Evolutionary conservation across 1,284 basidiomycete species (phyloP).

Genomic region (Mycosarcoma maydis): DNA sequence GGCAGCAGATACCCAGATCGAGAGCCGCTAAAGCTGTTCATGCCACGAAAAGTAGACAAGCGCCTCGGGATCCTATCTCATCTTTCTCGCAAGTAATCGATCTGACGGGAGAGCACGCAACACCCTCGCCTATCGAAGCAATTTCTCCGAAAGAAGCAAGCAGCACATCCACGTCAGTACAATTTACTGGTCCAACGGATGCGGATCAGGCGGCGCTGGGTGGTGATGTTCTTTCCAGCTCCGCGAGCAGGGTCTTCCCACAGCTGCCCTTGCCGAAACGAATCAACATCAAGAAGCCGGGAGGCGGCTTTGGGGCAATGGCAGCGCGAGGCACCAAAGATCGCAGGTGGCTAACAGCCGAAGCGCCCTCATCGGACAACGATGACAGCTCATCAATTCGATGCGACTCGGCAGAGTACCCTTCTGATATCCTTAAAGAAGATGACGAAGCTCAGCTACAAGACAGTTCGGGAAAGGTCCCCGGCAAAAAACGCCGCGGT

Average conservation of each 20-base stretch:
- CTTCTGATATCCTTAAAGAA: constrained; percentile 28
- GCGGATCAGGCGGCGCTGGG: not conserved
- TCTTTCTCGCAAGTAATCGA: not conserved
- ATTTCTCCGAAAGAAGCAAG: not conserved
- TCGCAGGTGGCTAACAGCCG: constrained; percentile 25
- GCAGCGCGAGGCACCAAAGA: constrained; percentile 29
- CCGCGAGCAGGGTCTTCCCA: not conserved
- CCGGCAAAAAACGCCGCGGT: constrained; percentile 23
- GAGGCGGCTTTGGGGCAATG: constrained; percentile 2
- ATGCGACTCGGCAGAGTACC: constrained; percentile 22
- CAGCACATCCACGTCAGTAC: not conserved
- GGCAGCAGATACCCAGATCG: not conserved
- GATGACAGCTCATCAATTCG: constrained; percentile 12
- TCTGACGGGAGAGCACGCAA: not conserved
- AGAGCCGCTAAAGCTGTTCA: not conserved
- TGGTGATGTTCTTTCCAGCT: not conserved
- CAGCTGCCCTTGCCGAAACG: constrained; percentile 15
- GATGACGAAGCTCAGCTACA: constrained; percentile 13
- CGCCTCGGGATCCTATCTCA: not conserved
- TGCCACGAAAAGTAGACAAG: not conserved
- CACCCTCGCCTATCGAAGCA: not conserved
- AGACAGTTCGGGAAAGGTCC: constrained; percentile 17
- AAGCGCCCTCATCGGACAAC: constrained; percentile 12
- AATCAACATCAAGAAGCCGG: constrained; percentile 1
- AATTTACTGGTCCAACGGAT: too few relatives aligned